A percentile compares a stretch with the other conserved stretches of the same genome.
phyloP scores from a whole-genome alignment of 371 early-diverging fungal species.

The Chytridium lagenaria region DNA sequence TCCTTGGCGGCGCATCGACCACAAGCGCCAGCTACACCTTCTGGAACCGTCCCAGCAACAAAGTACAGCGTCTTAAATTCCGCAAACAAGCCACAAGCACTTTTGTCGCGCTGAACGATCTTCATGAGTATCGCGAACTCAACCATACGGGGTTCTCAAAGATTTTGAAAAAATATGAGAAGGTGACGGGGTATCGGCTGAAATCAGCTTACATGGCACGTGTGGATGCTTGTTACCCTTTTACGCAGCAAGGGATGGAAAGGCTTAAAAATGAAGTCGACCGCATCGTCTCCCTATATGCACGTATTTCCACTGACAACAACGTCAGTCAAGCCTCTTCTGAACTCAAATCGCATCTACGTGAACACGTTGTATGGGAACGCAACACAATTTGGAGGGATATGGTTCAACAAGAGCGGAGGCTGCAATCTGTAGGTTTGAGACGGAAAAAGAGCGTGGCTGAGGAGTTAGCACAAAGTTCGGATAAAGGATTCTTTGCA shows the following conservation, averaged over 20 bases:
- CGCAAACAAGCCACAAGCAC: slow-evolving; percentile 34
- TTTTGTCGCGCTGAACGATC: slow-evolving; percentile 66
- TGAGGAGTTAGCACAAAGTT: not conserved
- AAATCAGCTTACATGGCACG: slow-evolving; percentile 61
- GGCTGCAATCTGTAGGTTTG: slow-evolving; percentile 52
- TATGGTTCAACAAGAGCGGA: slow-evolving; percentile 89
- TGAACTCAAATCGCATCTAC: slow-evolving; percentile 79
- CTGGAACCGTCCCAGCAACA: slow-evolving; percentile 26
- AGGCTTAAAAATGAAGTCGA: slow-evolving; percentile 59
- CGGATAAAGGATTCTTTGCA: not conserved
- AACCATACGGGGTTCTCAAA: slow-evolving; percentile 94
- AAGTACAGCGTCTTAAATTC: slow-evolving; percentile 34
- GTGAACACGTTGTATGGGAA: slow-evolving; percentile 94
- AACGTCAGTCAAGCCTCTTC: slow-evolving; percentile 68
- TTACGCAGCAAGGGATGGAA: slow-evolving; percentile 60
- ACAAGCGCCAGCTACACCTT: slow-evolving; percentile 23
- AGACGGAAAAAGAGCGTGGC: slow-evolving; percentile 25
- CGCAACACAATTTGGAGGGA: slow-evolving; percentile 98
- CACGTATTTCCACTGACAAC: slow-evolving; percentile 63
- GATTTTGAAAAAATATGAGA: slow-evolving; percentile 96
- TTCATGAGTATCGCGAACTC: slow-evolving; percentile 88
- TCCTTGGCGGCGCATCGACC: not conserved
- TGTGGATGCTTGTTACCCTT: slow-evolving; percentile 66
- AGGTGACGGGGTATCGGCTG: slow-evolving; percentile 59
- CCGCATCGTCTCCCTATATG: slow-evolving; percentile 67